Conservation (phyloP, 2,329 filamentous ascomycete genomes). For the Zymoseptoria brevis region DNA sequence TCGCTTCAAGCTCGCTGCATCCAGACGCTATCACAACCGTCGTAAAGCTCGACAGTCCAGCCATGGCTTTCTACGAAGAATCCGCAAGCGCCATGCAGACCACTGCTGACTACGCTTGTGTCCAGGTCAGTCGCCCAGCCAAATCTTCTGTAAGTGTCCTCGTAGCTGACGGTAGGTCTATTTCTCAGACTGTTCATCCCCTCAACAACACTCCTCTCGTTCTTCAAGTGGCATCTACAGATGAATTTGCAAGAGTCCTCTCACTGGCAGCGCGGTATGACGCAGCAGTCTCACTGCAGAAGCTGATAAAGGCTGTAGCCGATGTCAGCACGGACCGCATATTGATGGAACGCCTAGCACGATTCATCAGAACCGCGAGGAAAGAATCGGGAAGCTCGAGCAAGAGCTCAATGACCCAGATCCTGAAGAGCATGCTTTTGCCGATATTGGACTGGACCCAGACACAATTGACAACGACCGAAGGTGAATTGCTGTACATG, state of each 20-base stretch:
- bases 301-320: slow-evolving; percentile 8
- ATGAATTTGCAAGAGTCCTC: slow-evolving; percentile 12
- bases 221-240: slow-evolving; percentile 17
- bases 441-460: background rate
- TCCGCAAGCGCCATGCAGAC: slow-evolving; percentile 24
- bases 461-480: background rate
- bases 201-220: slow-evolving; percentile 39
- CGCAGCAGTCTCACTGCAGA: slow-evolving; percentile 5
- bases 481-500: background rate
- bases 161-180: slow-evolving; percentile 30
- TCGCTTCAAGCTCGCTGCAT: background rate
- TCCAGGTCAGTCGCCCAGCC: slow-evolving; percentile 29
- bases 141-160: slow-evolving; percentile 23
- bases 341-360: slow-evolving; percentile 9
- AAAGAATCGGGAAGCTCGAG: slow-evolving; percentile 1
- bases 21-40: background rate
- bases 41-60: background rate
- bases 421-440: background rate
- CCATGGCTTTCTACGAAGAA: slow-evolving; percentile 28
- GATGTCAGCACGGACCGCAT: slow-evolving; percentile 11
- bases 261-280: slow-evolving; percentile 20
- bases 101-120: slow-evolving; percentile 34
- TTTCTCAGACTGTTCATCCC: slow-evolving; percentile 37
- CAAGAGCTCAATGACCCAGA: background rate
- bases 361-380: slow-evolving; percentile 11